Evolutionary conservation across 2,329 filamentous ascomycete genomes (phyloP).

Genomic region (Ascochyta clinopodiicola): DNA sequence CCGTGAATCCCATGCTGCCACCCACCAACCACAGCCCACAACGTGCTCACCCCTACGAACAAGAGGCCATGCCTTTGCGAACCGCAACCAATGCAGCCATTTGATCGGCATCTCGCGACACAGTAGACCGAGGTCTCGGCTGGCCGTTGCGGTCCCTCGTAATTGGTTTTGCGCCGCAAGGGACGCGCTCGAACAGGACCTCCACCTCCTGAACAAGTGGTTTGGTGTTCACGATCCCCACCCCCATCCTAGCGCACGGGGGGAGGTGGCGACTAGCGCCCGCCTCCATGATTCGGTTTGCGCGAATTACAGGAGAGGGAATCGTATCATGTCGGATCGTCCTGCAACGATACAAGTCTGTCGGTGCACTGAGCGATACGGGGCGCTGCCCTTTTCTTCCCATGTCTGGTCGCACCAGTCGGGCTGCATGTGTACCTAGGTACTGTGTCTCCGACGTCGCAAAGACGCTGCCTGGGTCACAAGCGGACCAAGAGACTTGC

Average conservation of each 20-base stretch:
- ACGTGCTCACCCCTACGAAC: conserved; percentile 22
- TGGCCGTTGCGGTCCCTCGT: conserved; percentile 33
- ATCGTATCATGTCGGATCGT: conserved; percentile 20
- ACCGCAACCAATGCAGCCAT: not conserved
- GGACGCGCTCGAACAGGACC: conserved; percentile 10
- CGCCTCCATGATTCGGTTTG: conserved; percentile 24
- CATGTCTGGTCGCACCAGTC: not conserved
- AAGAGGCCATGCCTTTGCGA: not conserved
- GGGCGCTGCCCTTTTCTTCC: not conserved
- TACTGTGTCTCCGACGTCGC: not conserved
- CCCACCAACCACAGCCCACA: conserved; percentile 23
- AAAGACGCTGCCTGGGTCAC: not conserved
- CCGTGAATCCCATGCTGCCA: conserved; percentile 17
- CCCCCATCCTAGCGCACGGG: conserved; percentile 38
- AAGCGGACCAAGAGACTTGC: not conserved
- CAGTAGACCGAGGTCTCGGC: conserved; percentile 27
- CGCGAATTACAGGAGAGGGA: conserved; percentile 28
- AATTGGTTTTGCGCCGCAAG: conserved; percentile 27
- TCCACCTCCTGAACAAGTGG: conserved; percentile 16
- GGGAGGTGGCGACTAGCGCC: conserved; percentile 33
- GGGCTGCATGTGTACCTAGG: not conserved
- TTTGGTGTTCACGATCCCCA: conserved; percentile 6
- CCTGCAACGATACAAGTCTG: conserved; percentile 14
- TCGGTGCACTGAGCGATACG: not conserved
- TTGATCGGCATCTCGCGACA: conserved; percentile 12